Conservation (phyloP, 805 yeast species). For the Pichia phayaonensis region DNA sequence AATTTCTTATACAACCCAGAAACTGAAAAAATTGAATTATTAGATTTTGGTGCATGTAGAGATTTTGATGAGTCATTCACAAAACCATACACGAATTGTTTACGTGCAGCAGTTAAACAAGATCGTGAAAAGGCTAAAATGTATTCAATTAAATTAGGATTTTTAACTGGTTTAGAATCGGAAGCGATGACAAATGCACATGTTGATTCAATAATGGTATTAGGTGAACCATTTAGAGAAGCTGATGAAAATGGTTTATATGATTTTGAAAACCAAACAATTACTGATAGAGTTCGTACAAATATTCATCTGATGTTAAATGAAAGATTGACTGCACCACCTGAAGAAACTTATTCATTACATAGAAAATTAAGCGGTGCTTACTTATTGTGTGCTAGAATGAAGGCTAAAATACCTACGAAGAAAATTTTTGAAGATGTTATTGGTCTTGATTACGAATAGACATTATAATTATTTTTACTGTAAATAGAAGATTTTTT, state of each 20-base stretch:
- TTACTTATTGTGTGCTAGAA: slow-evolving; percentile 77
- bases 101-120: slow-evolving; percentile 64
- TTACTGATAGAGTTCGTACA: slow-evolving; percentile 85
- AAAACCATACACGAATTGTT: slow-evolving; percentile 55
- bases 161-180: slow-evolving; percentile 85
- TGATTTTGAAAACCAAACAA: slow-evolving; percentile 79
- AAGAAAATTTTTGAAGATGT: slow-evolving; percentile 68
- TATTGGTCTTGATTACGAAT: slow-evolving; percentile 43
- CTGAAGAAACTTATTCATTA: slow-evolving; percentile 95
- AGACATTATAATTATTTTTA: not conserved
- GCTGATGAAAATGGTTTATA: slow-evolving; percentile 43
- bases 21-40: slow-evolving; percentile 69
- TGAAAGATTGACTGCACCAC: slow-evolving; percentile 93
- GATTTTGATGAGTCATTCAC: slow-evolving; percentile 66
- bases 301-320: slow-evolving; percentile 85
- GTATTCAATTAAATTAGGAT: slow-evolving; percentile 70
- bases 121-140: slow-evolving; percentile 59
- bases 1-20: slow-evolving; percentile 75
- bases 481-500: not conserved
- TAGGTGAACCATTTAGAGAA: slow-evolving; percentile 86
- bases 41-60: slow-evolving; percentile 95
- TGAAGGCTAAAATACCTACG: slow-evolving; percentile 79
- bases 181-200: slow-evolving; percentile 87
- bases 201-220: slow-evolving; percentile 77
- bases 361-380: slow-evolving; percentile 95